Conservation (phyloP, 75 land plant species). For the Adiantum capillusveneris region DNA sequence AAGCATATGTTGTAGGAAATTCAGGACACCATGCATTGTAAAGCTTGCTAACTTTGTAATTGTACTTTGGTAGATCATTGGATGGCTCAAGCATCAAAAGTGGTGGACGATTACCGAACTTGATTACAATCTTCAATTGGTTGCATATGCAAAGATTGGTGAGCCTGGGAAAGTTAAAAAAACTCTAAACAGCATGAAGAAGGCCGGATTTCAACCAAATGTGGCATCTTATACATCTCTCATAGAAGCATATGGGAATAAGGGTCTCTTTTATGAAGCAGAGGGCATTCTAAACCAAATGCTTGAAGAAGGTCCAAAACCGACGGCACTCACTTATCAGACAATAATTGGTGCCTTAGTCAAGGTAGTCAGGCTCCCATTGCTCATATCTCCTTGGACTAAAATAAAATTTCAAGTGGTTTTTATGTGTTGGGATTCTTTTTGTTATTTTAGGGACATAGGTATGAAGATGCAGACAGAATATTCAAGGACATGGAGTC, state of each 20-base stretch:
- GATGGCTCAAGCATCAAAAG: slow-evolving; percentile 70
- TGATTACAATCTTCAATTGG: slow-evolving; percentile 76
- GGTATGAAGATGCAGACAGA: slow-evolving; percentile 68
- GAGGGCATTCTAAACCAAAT: slow-evolving; percentile 69
- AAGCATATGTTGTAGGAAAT: too few species aligned
- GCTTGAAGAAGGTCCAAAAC: slow-evolving; percentile 72
- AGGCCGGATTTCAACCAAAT: slow-evolving; percentile 54
- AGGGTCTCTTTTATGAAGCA: slow-evolving; percentile 54
- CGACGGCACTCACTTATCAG: slow-evolving; percentile 85
- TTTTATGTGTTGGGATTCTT: slow-evolving; percentile 1
- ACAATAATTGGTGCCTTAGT: slow-evolving; percentile 66
- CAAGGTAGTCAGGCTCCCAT: slow-evolving; percentile 41
- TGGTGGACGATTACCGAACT: slow-evolving; percentile 83
- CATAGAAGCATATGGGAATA: slow-evolving; percentile 91
- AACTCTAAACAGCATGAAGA: slow-evolving; percentile 47
- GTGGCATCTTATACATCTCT: slow-evolving; percentile 71
- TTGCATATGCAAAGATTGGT: slow-evolving; percentile 81
- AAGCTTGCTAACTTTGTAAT: background rate
- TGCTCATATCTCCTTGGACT: too few species aligned
- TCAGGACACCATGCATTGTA: too few species aligned
- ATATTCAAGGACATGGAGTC: slow-evolving; percentile 53
- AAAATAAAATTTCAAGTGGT: too few species aligned
- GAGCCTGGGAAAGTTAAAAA: slow-evolving; percentile 63
- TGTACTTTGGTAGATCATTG: slow-evolving; percentile 41
- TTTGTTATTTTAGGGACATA: slow-evolving; percentile 45